Conservation (phyloP, 176 grass and related monocot species). For the Elymus sibiricus region DNA sequence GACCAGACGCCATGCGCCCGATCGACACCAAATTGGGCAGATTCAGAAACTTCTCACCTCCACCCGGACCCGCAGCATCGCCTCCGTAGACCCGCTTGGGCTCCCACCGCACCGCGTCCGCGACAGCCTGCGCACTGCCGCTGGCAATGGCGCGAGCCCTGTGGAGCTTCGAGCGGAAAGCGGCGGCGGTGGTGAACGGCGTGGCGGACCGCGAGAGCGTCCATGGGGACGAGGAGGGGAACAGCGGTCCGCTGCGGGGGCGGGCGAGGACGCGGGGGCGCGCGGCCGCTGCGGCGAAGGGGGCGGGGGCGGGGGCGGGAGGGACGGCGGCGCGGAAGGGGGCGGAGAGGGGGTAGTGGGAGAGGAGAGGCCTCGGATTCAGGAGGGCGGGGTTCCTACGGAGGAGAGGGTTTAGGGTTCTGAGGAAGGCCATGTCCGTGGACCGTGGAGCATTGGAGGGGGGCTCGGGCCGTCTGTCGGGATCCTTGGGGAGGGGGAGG, state of each 20-base stretch:
- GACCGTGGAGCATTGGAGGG: constrained; percentile 10
- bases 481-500: background rate
- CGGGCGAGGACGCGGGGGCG: background rate
- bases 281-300: background rate
- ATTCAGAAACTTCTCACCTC: constrained; percentile 73
- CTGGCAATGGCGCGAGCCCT: constrained; percentile 36
- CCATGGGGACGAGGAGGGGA: constrained; percentile 71
- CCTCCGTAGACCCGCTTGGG: constrained; percentile 17
- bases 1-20: constrained; percentile 82
- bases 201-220: constrained; percentile 60
- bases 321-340: constrained; percentile 16
- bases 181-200: constrained; percentile 55
- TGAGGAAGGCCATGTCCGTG: constrained; percentile 59
- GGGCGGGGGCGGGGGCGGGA: background rate
- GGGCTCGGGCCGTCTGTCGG: background rate
- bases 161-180: constrained; percentile 46
- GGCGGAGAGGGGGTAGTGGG: constrained; percentile 21
- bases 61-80: background rate
- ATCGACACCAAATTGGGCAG: constrained; percentile 93
- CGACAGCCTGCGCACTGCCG: constrained; percentile 28
- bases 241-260: constrained; percentile 36
- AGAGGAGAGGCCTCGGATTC: constrained; percentile 15
- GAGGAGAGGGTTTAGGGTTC: constrained; percentile 66
- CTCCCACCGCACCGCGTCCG: constrained; percentile 31
- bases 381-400: constrained; percentile 34